phyloP scores from a whole-genome alignment of 2,329 filamentous ascomycete species.

The Fusarium sp. region DNA sequence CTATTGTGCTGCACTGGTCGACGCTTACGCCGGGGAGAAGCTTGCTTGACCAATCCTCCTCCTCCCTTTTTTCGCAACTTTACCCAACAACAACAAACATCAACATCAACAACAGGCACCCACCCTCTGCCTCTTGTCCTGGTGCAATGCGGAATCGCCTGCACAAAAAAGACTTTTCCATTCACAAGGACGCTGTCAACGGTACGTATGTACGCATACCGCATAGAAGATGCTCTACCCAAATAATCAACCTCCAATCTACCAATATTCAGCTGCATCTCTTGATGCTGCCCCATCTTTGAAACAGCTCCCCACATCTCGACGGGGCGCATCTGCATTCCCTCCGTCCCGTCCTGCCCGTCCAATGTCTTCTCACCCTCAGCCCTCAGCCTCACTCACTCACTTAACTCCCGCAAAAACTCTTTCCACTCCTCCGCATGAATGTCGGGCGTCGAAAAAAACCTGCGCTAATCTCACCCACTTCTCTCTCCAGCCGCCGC shows the following conservation, averaged over 20 bases:
- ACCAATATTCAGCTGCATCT: not conserved
- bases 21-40: not conserved
- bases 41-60: constrained; percentile 3
- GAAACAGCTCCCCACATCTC: constrained; percentile 43
- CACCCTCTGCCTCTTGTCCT: not conserved
- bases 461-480: constrained; percentile 31
- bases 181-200: constrained; percentile 48
- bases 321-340: constrained; percentile 32
- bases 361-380: constrained; percentile 19
- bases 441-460: not conserved
- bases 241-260: not conserved
- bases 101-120: constrained; percentile 13
- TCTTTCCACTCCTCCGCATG: constrained; percentile 9
- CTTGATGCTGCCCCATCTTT: constrained; percentile 32
- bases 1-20: constrained; percentile 4
- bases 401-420: constrained; percentile 32
- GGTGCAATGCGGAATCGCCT: constrained; percentile 49
- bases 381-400: constrained; percentile 12
- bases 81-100: constrained; percentile 14
- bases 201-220: constrained; percentile 29
- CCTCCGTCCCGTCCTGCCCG: not conserved
- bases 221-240: not conserved
- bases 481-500: constrained; percentile 29
- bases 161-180: constrained; percentile 50
- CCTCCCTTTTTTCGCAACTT: constrained; percentile 11